Evolutionary conservation across 1,284 basidiomycete species (phyloP).

Genomic region (Salmacisia buchloeana): DNA sequence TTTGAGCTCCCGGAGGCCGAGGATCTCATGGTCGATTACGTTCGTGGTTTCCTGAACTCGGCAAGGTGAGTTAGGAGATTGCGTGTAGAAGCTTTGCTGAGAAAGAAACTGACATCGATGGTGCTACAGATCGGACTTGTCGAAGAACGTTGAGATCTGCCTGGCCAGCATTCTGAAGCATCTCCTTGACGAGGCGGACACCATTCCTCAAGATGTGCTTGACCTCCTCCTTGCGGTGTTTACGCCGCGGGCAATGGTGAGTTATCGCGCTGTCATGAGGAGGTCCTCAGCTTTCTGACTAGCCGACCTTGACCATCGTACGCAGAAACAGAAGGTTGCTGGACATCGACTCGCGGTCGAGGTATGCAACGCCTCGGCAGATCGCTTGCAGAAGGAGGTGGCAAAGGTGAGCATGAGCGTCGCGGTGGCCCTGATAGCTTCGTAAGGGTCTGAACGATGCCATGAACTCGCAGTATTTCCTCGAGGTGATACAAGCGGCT

Average conservation of each 20-base stretch:
- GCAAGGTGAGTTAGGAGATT: slow-evolving; percentile 56
- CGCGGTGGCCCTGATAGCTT: not conserved
- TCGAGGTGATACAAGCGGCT: slow-evolving; percentile 48
- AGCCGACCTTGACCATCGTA: slow-evolving; percentile 54
- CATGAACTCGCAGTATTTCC: slow-evolving; percentile 59
- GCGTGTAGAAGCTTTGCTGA: not conserved
- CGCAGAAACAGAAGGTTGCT: slow-evolving; percentile 57
- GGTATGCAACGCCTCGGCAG: slow-evolving; percentile 75
- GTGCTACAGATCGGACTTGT: slow-evolving; percentile 23
- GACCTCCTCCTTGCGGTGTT: slow-evolving; percentile 81
- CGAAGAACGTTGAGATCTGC: slow-evolving; percentile 82
- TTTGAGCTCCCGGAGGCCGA: slow-evolving; percentile 83
- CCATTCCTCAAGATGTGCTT: slow-evolving; percentile 70
- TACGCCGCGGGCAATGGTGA: slow-evolving; percentile 61
- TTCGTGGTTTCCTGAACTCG: slow-evolving; percentile 73
- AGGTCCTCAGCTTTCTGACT: not conserved
- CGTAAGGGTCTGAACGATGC: slow-evolving; percentile 66
- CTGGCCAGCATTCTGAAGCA: slow-evolving; percentile 83
- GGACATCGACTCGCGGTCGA: slow-evolving; percentile 78
- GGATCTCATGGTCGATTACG: slow-evolving; percentile 75
- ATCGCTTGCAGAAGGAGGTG: slow-evolving; percentile 82
- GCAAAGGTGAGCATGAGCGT: slow-evolving; percentile 60
- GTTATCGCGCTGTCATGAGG: not conserved
- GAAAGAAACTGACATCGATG: not conserved
- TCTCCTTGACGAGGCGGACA: slow-evolving; percentile 76